phyloP scores from a whole-genome alignment of 352 stramenopile species.

The Phytophthora sp. region DNA sequence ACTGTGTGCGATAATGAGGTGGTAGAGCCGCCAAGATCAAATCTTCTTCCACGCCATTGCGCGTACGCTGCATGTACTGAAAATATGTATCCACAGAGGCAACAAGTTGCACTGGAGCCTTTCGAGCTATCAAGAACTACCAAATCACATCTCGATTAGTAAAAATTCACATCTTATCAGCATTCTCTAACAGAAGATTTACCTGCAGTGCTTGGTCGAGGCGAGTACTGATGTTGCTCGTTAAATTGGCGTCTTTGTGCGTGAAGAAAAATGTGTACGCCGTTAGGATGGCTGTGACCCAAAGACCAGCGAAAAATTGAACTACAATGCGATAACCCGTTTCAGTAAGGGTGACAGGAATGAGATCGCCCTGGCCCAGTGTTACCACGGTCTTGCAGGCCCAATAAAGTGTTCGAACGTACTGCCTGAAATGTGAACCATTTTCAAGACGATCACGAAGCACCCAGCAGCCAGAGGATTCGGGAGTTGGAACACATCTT shows the following conservation, averaged over 20 bases:
- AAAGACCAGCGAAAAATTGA: conserved; percentile 66
- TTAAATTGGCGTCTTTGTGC: conserved; percentile 64
- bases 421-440: conserved; percentile 50
- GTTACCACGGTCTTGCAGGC: conserved; percentile 75
- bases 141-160: background rate
- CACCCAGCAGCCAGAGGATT: conserved; percentile 55
- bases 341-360: conserved; percentile 59
- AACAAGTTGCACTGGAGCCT: conserved; percentile 36
- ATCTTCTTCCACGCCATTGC: conserved; percentile 60
- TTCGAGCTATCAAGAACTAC: conserved; percentile 53
- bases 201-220: conserved; percentile 58
- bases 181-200: background rate
- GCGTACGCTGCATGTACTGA: conserved; percentile 77
- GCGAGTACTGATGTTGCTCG: conserved; percentile 67
- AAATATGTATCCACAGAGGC: conserved; percentile 59
- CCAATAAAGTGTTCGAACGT: conserved; percentile 71
- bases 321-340: conserved; percentile 67
- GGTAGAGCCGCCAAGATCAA: conserved; percentile 51
- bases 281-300: conserved; percentile 71
- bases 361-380: conserved; percentile 69
- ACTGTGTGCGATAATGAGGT: conserved; percentile 56
- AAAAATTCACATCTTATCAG: background rate
- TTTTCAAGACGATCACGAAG: conserved; percentile 63
- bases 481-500: conserved; percentile 23
- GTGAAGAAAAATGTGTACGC: conserved; percentile 80